Base-by-base conservation (phyloP, 192 early-diverging fungal genomes). In the Funneliformis mosseae region DNA sequence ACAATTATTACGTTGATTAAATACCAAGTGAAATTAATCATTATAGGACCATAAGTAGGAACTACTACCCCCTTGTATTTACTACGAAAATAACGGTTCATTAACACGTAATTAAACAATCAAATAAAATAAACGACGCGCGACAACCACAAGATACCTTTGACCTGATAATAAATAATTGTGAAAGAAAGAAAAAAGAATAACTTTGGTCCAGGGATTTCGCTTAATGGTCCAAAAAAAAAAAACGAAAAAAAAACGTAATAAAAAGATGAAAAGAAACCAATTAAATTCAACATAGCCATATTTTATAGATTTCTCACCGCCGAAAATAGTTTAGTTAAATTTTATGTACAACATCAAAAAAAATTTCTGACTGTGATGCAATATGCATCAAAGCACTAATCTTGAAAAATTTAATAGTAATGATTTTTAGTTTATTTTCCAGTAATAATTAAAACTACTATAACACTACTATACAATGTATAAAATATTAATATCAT, bases 181-280 rank as follows among this genome's bases (percentile, higher is more conserved):
- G 38, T 27, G 23, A n/a, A n/a, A n/a, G 11, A 7, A 39, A 43
- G 6, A n/a, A 77, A 60, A 18, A n/a, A 9, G 14, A 45, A 77
- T 27, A 77, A 48, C 25, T 64, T 77, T 64, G 76, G 76, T 18
- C 76, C 76, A 10, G 76, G 76, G 42, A 77, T 18, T 14, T 46
- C 64, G n/a, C 60, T 43, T 27, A 77, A 27, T 16, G 76, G 61
- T 10, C 76, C 62, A 64, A 77, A 42, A 45, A 27, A 1, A 59
- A 60, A 33, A 18, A 75, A 7, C n/a, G 2, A 28, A 50, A 12
- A 27, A 38, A 28, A 46, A 46, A 18, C 8, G 23, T 73, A 11
- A 73, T 23, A 73, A 48, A 73, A 50, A 4, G n/a, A 25, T 5
- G 5, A 8, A 46, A 45, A 43, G n/a, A n/a, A n/a, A n/a, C n/a